Percentiles rank a stretch among this genome's conserved stretches.
Evolutionary conservation across 1,284 basidiomycete genomes (phyloP).

Genomic region (Austroboletus novae-zelandiae): DNA sequence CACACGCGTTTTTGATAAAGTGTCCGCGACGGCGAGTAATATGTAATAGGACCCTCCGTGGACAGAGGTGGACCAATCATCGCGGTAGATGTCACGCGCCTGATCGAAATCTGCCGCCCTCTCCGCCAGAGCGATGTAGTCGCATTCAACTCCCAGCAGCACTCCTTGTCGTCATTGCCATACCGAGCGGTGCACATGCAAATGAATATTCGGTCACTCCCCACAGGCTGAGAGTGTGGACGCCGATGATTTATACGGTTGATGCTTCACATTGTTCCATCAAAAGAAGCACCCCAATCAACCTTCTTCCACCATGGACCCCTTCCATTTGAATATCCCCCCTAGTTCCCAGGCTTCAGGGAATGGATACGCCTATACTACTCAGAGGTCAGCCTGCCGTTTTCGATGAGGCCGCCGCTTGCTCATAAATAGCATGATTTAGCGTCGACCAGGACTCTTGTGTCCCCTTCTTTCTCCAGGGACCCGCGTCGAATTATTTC

Average conservation of each 20-base stretch:
- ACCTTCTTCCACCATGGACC: slow-evolving; percentile 18
- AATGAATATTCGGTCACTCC: slow-evolving; percentile 21
- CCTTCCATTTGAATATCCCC: slow-evolving; percentile 11
- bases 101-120: slow-evolving; percentile 25
- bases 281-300: slow-evolving; percentile 19
- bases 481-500: not conserved
- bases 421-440: slow-evolving; percentile 9
- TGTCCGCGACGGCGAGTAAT: slow-evolving; percentile 25
- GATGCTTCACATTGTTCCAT: slow-evolving; percentile 18
- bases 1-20: slow-evolving; percentile 18
- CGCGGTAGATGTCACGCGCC: slow-evolving; percentile 18
- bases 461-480: slow-evolving; percentile 1
- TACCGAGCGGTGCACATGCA: slow-evolving; percentile 19
- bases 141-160: slow-evolving; percentile 21
- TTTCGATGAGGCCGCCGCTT: slow-evolving; percentile 1
- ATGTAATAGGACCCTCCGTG: slow-evolving; percentile 30
- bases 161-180: slow-evolving; percentile 26
- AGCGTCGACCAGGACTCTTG: slow-evolving; percentile 12
- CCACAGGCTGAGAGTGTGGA: slow-evolving; percentile 12
- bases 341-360: slow-evolving; percentile 3
- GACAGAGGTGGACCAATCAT: slow-evolving; percentile 19
- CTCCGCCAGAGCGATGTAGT: slow-evolving; percentile 24
- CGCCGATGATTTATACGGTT: slow-evolving; percentile 23
- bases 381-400: slow-evolving; percentile 17
- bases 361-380: not conserved